Percentiles rank a stretch among this genome's conserved stretches.
Conservation (phyloP, 192 early-diverging fungal species). For the Cladochytrium replicatum region DNA sequence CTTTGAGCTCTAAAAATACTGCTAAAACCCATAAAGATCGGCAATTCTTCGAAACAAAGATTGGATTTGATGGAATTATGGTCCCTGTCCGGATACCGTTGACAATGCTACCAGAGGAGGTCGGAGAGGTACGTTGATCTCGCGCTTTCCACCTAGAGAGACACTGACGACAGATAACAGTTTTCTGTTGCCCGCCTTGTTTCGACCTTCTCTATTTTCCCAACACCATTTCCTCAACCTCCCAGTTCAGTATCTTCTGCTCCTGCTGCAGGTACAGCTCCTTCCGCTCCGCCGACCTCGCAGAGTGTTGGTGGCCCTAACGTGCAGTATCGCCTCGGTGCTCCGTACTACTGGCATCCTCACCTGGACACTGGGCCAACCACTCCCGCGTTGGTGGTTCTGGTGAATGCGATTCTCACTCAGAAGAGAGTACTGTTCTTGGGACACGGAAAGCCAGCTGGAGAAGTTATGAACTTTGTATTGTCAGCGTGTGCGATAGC, state of each 20-base stretch:
- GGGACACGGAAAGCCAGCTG: conserved; percentile 79
- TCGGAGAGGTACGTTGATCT: conserved; percentile 65
- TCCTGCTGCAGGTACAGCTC: too few species aligned
- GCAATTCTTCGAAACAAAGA: conserved; percentile 75
- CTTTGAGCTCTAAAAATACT: neutral
- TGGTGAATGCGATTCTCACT: conserved; percentile 85
- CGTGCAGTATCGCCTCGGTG: conserved; percentile 28
- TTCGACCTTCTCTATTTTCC: conserved; percentile 63
- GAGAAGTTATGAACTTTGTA: conserved; percentile 88
- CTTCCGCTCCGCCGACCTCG: neutral
- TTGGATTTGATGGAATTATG: conserved; percentile 75
- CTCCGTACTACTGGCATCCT: conserved; percentile 57
- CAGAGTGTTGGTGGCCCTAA: conserved; percentile 16
- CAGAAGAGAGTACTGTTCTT: conserved; percentile 88
- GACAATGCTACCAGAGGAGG: conserved; percentile 76
- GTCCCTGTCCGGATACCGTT: conserved; percentile 81
- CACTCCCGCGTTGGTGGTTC: conserved; percentile 77
- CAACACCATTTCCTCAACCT: neutral
- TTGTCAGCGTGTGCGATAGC: conserved; percentile 81
- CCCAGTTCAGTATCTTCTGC: neutral
- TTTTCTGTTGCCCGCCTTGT: conserved; percentile 77
- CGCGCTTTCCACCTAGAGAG: conserved; percentile 3
- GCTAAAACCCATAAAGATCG: conserved; percentile 65
- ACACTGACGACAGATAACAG: conserved; percentile 27
- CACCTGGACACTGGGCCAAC: conserved; percentile 79